Evolutionary conservation across 306 rosid species (phyloP), one percentile per base, ranked within the genome.

Genomic region (Sesbania bispinosa): DNA sequence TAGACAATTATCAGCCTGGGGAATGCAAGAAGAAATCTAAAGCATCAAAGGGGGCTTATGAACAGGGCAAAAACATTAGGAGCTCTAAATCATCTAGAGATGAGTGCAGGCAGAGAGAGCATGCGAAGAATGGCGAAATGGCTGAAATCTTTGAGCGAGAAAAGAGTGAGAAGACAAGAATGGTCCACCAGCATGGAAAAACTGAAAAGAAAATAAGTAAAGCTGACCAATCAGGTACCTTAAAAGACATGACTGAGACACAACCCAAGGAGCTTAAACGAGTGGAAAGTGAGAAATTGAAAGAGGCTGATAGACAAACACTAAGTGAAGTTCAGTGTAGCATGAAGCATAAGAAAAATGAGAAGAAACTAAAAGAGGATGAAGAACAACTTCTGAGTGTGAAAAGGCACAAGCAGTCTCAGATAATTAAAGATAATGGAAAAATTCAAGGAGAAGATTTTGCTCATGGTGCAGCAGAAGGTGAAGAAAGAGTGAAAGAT

Each of bases 21-120:
- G 80, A 85, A 65, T 67, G 64, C 45, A 80, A 75, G 84, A 71
- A 85, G 69, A 85, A 78, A 73, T 61, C 69, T 67, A 79, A 79
- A 81, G 62, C 71, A 11, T 66, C 47, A 75, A 72, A 77, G 27
- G 77, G 69, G 66, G 71, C 52, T 62, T 8, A 20, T 70, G 81
- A 71, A 76, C 76, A 30, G 69, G 85, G 77, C 55, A 84, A 79
- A 77, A 70, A 70, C 73, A 65, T 50, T 30, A 76, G 54, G 51
- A 85, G 80, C 59, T 81, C 74, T 68, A 80, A 81, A 62, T 76
- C 80, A 36, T 72, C 79, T 46, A 79, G 61, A 36, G 84, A 82
- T 67, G 84, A 71, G 41, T 6, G 4, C 72, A 67, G 65, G 69
- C 79, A 64, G 63, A 81, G 77, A 60, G 88, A 75, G 52, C 60